Conservation (phyloP, 495 filamentous ascomycete genomes). For the Penicillium odoratum region DNA sequence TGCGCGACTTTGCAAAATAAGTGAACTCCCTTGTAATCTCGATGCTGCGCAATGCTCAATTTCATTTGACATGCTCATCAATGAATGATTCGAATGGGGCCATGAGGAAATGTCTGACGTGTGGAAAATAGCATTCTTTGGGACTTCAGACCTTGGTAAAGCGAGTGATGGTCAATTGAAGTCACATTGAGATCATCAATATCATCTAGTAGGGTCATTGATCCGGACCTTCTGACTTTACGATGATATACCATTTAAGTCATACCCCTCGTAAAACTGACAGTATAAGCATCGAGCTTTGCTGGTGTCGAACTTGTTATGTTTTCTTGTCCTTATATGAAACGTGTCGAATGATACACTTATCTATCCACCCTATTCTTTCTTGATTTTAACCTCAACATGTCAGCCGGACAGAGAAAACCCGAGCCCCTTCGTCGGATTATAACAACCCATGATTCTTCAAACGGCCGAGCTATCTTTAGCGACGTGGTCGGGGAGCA, state of each 20-base stretch:
- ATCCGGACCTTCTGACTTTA: slow-evolving; percentile 7
- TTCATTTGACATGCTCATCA: too few species aligned
- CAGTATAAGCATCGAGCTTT: slow-evolving; percentile 17
- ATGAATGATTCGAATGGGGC: too few species aligned
- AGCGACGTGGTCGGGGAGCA: slow-evolving; percentile 16
- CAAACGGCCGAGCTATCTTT: slow-evolving; percentile 21
- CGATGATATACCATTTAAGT: slow-evolving; percentile 18
- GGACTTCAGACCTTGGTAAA: too few species aligned
- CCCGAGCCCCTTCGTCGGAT: slow-evolving; percentile 20
- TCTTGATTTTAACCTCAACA: slow-evolving; percentile 17
- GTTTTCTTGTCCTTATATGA: background rate
- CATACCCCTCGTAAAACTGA: slow-evolving; percentile 16
- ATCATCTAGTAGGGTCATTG: slow-evolving; percentile 14
- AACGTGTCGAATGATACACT: background rate
- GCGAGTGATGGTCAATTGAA: background rate
- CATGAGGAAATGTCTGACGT: too few species aligned
- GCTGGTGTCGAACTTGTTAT: background rate
- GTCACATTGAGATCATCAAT: slow-evolving; percentile 6
- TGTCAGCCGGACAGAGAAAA: slow-evolving; percentile 19
- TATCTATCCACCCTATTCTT: background rate
- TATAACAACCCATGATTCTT: slow-evolving; percentile 21
- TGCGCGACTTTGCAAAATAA: too few species aligned
- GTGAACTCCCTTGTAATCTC: too few species aligned
- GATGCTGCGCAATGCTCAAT: too few species aligned
- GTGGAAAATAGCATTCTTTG: too few species aligned